These are phyloP conservation scores for Alternaria ventricosa DNA, from an alignment of 2,329 filamentous ascomycete species.

Conservation along the genomic window DNA sequence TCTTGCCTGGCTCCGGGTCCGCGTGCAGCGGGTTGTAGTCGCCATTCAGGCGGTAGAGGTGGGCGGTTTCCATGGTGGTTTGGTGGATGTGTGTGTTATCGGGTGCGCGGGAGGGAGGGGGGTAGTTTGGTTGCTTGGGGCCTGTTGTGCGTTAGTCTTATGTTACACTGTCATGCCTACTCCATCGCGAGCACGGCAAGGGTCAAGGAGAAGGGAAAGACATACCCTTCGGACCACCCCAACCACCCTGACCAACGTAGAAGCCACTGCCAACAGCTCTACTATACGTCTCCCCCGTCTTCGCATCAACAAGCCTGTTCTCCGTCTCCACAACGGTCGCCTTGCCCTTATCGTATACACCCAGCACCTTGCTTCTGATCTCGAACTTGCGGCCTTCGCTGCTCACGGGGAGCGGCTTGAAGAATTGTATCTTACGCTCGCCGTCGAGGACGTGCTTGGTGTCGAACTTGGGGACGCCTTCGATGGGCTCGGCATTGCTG, in stretches of 20 bases:
- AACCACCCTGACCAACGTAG: slow-evolving; percentile 79
- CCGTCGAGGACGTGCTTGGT: slow-evolving; percentile 78
- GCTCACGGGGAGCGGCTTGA: slow-evolving; percentile 75
- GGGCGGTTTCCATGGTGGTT: slow-evolving; percentile 73
- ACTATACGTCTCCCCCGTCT: slow-evolving; percentile 72
- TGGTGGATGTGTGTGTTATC: slow-evolving; percentile 74
- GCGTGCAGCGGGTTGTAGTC: slow-evolving; percentile 96
- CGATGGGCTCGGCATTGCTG: slow-evolving; percentile 70
- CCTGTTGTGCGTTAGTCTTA: slow-evolving; percentile 35
- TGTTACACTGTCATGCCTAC: neutral
- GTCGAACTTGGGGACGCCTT: slow-evolving; percentile 79
- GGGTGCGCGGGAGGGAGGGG: slow-evolving; percentile 74
- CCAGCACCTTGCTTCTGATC: slow-evolving; percentile 76
- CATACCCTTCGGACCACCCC: slow-evolving; percentile 87
- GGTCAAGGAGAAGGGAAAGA: neutral
- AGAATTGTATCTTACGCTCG: slow-evolving; percentile 78
- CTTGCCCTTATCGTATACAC: slow-evolving; percentile 89
- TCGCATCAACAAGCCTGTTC: slow-evolving; percentile 74
- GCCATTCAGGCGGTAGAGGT: slow-evolving; percentile 72
- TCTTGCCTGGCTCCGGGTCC: slow-evolving; percentile 79
- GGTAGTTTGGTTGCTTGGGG: slow-evolving; percentile 78
- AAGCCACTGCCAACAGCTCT: slow-evolving; percentile 75
- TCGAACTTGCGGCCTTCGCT: slow-evolving; percentile 78
- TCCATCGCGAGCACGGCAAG: neutral
- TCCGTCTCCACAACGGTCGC: slow-evolving; percentile 83